Base-by-base conservation (phyloP, 352 stramenopile species). In the Pythium scleroteichum region DNA sequence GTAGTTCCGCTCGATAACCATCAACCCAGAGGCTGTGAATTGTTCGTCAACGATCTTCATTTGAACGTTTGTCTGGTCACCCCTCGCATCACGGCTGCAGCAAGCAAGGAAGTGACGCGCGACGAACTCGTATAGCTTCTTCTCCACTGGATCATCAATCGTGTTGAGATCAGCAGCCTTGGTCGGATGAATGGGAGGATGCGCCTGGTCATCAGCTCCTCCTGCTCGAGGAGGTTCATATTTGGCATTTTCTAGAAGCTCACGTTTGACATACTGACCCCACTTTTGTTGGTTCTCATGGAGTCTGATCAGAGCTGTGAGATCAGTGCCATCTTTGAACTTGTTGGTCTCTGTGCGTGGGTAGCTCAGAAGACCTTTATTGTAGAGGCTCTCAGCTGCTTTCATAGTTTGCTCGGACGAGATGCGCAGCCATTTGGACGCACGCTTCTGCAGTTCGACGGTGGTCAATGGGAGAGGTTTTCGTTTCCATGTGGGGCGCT, bases 271-370 rank as follows among this genome's bases (percentile, higher is more conserved):
- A 65, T 96, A 98, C 1, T 56, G 55, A 7, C 88, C 86, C 90
- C 87, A 97, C 39, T 77, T 68, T 4, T 72, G 62, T 46, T 95
- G 77, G 20, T 64, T 75, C 50, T 84, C 74, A 39, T 98, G 92
- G 23, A 92, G 60, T 8, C 64, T 56, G 0, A 98, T 45, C 12
- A 98, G 78, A 0, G 41, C 73, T 49, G 80, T 77, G n/a, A 99
- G 69, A 64, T 98, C 92, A 7, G 90, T 96, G 33, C 87, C 84
- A 63, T 92, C 85, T 63, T 97, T 96, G 75, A 99, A 99, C 51
- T 92, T 95, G 78, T 99, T 98, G 12, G 98, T 99, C 75, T 99
- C 98, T 3, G 98, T 99, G 60, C 98, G 88, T 12, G 98, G 98
- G 68, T 99, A 99, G 60, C 88, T 98, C 59, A 99, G 92, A 23